Percentiles rank a stretch among this genome's conserved stretches.
Conservation (phyloP, 208 protist species). For the Vickermania spadyakhi region DNA sequence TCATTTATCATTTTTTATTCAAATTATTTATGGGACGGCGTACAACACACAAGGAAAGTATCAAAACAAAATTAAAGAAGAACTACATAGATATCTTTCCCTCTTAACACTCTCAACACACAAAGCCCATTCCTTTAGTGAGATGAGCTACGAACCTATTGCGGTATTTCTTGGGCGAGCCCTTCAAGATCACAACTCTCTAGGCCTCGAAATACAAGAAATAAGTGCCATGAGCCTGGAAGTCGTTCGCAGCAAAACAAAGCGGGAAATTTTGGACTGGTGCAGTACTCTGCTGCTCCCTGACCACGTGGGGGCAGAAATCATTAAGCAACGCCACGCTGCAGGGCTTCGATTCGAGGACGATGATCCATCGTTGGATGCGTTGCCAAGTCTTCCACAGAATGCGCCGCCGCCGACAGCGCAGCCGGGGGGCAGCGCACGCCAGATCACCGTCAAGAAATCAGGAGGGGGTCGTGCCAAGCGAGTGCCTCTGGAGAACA, state of each 20-base stretch:
- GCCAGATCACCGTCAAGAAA: not conserved
- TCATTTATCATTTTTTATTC: too few species aligned
- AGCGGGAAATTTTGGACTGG: slow-evolving; percentile 65
- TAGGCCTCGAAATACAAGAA: slow-evolving; percentile 62
- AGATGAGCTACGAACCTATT: not conserved
- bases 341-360: slow-evolving; percentile 56
- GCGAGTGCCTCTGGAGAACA: slow-evolving; percentile 14
- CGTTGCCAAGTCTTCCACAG: too few species aligned
- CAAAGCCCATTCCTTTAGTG: too few species aligned
- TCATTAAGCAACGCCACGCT: slow-evolving; percentile 49
- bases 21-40: too few species aligned
- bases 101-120: too few species aligned
- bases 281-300: slow-evolving; percentile 63
- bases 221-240: slow-evolving; percentile 52
- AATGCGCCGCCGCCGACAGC: too few species aligned
- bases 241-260: slow-evolving; percentile 38
- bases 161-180: slow-evolving; percentile 36
- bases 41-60: too few species aligned
- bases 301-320: slow-evolving; percentile 51
- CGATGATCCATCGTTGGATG: slow-evolving; percentile 1
- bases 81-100: too few species aligned
- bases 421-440: not conserved
- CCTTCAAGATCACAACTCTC: slow-evolving; percentile 63
- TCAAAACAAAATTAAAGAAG: too few species aligned
- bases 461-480: slow-evolving; percentile 2